phyloP scores from a whole-genome alignment of 1,284 basidiomycete genomes.

The Boletellus sp. region DNA sequence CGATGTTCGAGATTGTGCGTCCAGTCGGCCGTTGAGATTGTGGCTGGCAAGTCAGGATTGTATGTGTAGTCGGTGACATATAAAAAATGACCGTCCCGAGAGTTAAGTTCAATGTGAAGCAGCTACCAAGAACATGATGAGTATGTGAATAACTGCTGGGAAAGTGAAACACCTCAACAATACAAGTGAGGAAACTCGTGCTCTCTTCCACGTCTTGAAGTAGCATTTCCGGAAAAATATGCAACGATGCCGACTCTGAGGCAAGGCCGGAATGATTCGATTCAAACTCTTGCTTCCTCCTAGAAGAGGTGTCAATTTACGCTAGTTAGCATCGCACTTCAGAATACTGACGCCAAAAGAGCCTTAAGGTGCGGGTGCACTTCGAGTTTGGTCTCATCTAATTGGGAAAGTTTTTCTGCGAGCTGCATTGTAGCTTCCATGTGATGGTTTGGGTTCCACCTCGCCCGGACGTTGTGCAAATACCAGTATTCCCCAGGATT shows the following conservation, averaged over 20 bases:
- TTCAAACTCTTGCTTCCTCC: conserved; percentile 54
- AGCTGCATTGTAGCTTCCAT: conserved; percentile 51
- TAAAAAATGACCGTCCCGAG: conserved; percentile 37
- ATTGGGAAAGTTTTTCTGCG: conserved; percentile 42
- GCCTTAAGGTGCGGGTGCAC: conserved; percentile 40
- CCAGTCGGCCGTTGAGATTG: conserved; percentile 35
- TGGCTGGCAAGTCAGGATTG: conserved; percentile 41
- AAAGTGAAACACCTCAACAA: conserved; percentile 48
- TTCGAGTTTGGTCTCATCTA: conserved; percentile 42
- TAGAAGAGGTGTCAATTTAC: conserved; percentile 26
- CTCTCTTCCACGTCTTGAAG: conserved; percentile 44
- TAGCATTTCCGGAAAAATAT: conserved; percentile 43
- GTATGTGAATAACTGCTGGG: neutral
- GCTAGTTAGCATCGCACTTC: neutral
- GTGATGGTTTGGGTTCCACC: conserved; percentile 36
- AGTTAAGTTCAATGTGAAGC: conserved; percentile 38
- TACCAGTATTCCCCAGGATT: conserved; percentile 48
- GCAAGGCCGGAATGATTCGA: conserved; percentile 19
- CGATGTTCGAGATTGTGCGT: conserved; percentile 41
- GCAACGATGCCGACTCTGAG: conserved; percentile 16
- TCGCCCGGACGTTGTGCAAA: conserved; percentile 54
- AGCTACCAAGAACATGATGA: conserved; percentile 36
- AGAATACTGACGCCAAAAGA: conserved; percentile 48
- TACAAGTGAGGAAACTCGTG: conserved; percentile 48
- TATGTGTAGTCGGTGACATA: conserved; percentile 68